Percentiles rank a stretch among this genome's conserved stretches.
These are phyloP conservation scores for Cucumis melo DNA, from an alignment of 306 rosid species.

Conservation along the genomic window DNA sequence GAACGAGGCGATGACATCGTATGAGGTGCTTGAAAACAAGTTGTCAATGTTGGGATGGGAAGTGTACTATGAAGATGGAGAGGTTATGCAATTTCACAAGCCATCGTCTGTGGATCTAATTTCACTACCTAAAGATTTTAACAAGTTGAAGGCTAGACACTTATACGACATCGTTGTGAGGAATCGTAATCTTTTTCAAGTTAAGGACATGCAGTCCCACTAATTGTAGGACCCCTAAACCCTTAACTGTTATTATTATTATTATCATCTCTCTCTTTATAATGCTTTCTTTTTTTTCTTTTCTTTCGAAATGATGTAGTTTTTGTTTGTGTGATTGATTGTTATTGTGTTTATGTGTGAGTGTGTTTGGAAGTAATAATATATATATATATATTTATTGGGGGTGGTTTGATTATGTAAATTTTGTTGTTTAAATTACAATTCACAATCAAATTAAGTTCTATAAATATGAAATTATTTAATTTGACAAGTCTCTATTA, in stretches of 20 bases:
- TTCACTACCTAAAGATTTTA: conserved; percentile 75
- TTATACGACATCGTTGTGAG: conserved; percentile 91
- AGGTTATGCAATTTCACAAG: conserved; percentile 75
- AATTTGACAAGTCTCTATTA: neutral
- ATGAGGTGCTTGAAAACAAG: conserved; percentile 38
- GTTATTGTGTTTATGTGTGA: neutral
- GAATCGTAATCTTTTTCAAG: conserved; percentile 71
- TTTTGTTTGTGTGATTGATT: neutral
- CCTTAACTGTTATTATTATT: neutral
- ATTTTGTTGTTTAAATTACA: neutral
- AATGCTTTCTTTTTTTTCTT: too few species aligned
- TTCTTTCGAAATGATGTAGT: too few species aligned
- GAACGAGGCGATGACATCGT: conserved; percentile 48
- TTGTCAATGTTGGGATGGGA: conserved; percentile 64
- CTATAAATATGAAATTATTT: neutral
- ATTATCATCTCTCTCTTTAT: too few species aligned
- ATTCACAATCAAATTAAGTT: neutral
- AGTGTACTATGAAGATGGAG: conserved; percentile 69
- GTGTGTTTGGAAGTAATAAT: neutral
- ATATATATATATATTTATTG: neutral
- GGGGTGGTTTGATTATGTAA: neutral
- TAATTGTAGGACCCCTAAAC: neutral
- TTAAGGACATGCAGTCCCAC: conserved; percentile 47
- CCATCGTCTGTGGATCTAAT: conserved; percentile 66
- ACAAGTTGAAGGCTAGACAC: conserved; percentile 72